Conservation (phyloP, 1,139 yeast genomes). For the Torulaspora pretoriensis region DNA sequence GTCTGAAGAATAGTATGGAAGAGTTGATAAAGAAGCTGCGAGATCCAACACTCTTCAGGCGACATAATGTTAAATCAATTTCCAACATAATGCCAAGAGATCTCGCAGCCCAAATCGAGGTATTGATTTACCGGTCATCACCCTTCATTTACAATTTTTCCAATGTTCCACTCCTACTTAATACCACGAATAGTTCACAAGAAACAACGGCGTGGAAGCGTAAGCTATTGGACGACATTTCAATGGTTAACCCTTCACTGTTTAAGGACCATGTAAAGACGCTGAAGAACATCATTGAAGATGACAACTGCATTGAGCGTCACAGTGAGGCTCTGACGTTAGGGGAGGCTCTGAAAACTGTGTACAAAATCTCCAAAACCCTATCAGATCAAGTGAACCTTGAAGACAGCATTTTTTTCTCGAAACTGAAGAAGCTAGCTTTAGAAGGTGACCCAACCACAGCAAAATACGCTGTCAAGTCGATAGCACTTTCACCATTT, state of each 20-base stretch:
- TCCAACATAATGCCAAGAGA: conserved; percentile 45
- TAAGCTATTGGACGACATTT: conserved; percentile 52
- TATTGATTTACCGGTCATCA: conserved; percentile 59
- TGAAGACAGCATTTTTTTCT: conserved; percentile 39
- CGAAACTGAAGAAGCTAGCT: conserved; percentile 45
- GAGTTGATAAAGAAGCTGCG: conserved; percentile 55
- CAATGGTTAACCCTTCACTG: conserved; percentile 59
- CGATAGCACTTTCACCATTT: conserved; percentile 48
- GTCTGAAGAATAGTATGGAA: conserved; percentile 56
- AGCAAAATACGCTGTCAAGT: conserved; percentile 62
- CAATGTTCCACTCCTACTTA: conserved; percentile 54
- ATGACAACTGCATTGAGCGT: conserved; percentile 30
- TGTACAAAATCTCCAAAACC: conserved; percentile 53
- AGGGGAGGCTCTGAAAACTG: conserved; percentile 49
- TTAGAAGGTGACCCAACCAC: conserved; percentile 54
- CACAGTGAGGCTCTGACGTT: conserved; percentile 27
- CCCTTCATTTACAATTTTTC: conserved; percentile 62
- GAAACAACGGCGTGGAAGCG: conserved; percentile 40
- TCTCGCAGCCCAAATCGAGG: conserved; percentile 49
- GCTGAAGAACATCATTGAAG: conserved; percentile 44
- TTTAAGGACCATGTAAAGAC: conserved; percentile 57
- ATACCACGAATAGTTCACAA: conserved; percentile 42
- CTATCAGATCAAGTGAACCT: conserved; percentile 30
- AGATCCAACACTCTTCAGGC: conserved; percentile 48
- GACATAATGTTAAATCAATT: conserved; percentile 39